A percentile compares a stretch with the other conserved stretches of the same genome.
Evolutionary conservation across 2,329 filamentous ascomycete genomes (phyloP).

Genomic region (Hymenoscyphus fructigenus): DNA sequence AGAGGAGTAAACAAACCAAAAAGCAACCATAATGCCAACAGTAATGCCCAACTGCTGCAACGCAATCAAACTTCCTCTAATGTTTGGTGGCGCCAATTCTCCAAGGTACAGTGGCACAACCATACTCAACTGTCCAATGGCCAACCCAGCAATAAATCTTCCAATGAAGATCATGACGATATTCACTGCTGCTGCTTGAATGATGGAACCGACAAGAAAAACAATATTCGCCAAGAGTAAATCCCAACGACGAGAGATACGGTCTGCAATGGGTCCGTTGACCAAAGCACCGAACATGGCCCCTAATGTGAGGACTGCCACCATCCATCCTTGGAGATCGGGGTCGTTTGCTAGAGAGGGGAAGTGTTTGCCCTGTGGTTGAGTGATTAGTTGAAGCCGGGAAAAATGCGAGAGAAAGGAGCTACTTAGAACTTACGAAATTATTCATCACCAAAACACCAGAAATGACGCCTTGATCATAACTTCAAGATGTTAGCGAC

Average conservation of each 20-base stretch:
- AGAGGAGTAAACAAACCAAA: constrained; percentile 36
- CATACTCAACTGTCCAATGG: constrained; percentile 46
- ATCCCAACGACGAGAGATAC: constrained; percentile 64
- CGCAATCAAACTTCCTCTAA: constrained; percentile 61
- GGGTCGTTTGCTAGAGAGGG: constrained; percentile 43
- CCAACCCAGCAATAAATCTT: constrained; percentile 65
- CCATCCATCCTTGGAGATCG: constrained; percentile 21
- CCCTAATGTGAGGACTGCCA: constrained; percentile 16
- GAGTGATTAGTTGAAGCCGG: neutral
- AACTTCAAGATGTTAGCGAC: constrained; percentile 47
- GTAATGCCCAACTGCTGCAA: constrained; percentile 63
- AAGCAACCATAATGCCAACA: constrained; percentile 50
- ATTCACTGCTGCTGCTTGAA: constrained; percentile 61
- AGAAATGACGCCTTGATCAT: constrained; percentile 71
- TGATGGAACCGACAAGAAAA: constrained; percentile 66
- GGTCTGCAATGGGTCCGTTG: constrained; percentile 67
- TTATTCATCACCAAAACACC: constrained; percentile 59
- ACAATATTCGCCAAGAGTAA: constrained; percentile 63
- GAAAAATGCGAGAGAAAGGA: neutral
- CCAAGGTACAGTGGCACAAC: constrained; percentile 29
- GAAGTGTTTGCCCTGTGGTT: constrained; percentile 44
- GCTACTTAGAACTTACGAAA: constrained; percentile 37
- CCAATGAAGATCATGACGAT: constrained; percentile 61
- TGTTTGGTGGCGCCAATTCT: constrained; percentile 53
- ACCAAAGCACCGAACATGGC: constrained; percentile 68